Evolutionary conservation across 208 protist species (phyloP).

Genomic region (Naegleria gruberi): DNA sequence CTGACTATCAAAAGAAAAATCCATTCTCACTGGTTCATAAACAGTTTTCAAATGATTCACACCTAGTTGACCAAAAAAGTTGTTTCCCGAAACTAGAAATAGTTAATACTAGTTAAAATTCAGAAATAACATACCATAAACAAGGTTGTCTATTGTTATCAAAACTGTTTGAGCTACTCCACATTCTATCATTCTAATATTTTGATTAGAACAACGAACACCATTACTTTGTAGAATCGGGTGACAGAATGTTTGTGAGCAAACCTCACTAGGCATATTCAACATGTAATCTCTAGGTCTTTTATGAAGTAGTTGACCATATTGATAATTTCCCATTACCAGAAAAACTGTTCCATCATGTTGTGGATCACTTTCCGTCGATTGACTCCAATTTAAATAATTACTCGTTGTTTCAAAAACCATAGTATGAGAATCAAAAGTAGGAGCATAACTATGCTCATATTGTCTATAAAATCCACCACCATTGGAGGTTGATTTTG

Average conservation of each 20-base stretch:
- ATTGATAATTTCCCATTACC: not conserved
- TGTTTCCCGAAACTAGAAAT: not conserved
- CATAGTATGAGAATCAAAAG: not conserved
- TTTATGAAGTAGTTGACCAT: not conserved
- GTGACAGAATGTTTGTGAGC: not conserved
- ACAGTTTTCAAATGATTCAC: not conserved
- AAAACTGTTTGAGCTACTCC: not conserved
- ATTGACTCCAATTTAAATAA: not conserved
- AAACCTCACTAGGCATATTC: not conserved
- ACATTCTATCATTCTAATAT: not conserved
- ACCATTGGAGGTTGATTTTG: not conserved
- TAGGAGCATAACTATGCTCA: not conserved
- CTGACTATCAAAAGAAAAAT: not conserved
- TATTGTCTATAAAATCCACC: not conserved
- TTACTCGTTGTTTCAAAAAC: not conserved
- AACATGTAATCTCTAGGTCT: not conserved
- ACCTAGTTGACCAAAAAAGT: not conserved
- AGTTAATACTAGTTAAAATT: not conserved
- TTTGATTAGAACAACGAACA: not conserved
- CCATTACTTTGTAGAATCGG: not conserved
- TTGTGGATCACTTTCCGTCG: not conserved
- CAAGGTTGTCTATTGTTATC: not conserved
- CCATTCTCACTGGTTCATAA: not conserved
- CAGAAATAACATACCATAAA: not conserved
- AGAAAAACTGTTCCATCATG: not conserved